These are phyloP conservation scores for Xerocomellus chrysenteron DNA, from an alignment of 768 basidiomycete genomes.

Conservation along the genomic window DNA sequence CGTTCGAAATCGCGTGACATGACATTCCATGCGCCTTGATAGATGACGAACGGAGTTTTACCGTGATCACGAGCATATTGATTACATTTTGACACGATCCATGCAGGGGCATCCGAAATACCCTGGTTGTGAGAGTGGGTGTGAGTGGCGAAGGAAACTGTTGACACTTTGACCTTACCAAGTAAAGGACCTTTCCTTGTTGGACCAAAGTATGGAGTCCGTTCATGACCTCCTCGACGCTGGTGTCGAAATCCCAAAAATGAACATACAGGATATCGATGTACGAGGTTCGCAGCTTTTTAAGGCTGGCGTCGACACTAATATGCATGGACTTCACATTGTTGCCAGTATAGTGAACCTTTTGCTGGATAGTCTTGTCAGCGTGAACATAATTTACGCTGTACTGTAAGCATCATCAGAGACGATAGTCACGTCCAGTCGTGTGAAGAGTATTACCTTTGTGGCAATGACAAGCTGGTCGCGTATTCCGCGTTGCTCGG, in stretches of 20 bases:
- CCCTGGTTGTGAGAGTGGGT: constrained; percentile 25
- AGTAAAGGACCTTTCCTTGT: constrained; percentile 42
- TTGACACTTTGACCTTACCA: constrained; percentile 15
- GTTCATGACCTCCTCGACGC: constrained; percentile 46
- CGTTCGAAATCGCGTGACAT: constrained; percentile 48
- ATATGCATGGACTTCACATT: constrained; percentile 31
- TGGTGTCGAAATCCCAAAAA: constrained; percentile 46
- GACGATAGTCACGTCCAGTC: not conserved
- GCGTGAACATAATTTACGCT: constrained; percentile 13
- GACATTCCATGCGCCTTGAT: constrained; percentile 49
- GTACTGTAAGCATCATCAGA: constrained; percentile 7
- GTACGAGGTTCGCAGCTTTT: constrained; percentile 55
- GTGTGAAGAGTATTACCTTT: constrained; percentile 26
- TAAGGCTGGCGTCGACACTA: constrained; percentile 24
- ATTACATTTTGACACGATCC: constrained; percentile 47
- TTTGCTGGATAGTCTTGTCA: constrained; percentile 14
- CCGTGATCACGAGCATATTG: constrained; percentile 50
- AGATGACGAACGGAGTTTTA: constrained; percentile 50
- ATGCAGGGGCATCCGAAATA: constrained; percentile 44
- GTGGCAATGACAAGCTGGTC: constrained; percentile 48
- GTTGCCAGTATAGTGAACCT: constrained; percentile 37
- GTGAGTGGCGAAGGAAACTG: not conserved
- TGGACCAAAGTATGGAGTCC: constrained; percentile 41
- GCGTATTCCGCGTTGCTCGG: constrained; percentile 39
- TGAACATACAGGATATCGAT: constrained; percentile 57